Base-by-base conservation (phyloP, 148 eudicot genomes). In the Drosera capensis region DNA sequence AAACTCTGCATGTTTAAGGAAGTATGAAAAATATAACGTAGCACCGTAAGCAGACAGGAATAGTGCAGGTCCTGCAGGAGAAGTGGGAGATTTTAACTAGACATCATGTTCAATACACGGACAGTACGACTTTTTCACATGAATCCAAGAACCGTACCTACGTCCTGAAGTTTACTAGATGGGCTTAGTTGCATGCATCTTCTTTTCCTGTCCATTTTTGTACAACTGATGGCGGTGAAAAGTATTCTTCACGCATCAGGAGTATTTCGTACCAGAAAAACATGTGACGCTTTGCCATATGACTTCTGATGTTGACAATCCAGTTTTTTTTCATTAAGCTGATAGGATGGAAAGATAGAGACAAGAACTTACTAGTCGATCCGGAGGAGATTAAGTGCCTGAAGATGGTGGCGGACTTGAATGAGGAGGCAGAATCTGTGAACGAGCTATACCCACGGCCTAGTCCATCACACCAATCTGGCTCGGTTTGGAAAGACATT, bases 321-420 rank as follows among this genome's bases (percentile, higher is more conserved):
- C 7, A 40, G 4, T 52, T 50, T 16, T 65, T 29, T 20, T 20
- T 57, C 56, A 30, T 72, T 55, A 71, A 92, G 99, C 49, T 92
- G 80, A 92, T 92, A 79, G 99, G 94, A 69, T 85, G 95, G 95
- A 92, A 92, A 51, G 99, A 92, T 54, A 92, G 70, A 66, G 99
- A 85, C 61, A 85, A 69, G 71, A 85, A 70, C 22, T 63, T 92
- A 57, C 72, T 85, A 46, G 86, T 92, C 23, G 99, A 92, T 56
- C 95, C 94, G 56, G 94, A 92, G 51, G 99, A 92, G 58, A 78
- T 92, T 68, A 65, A 64, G 43, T 60, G 72, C 51, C 35, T 92
- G 63, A 74, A 85, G 55, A 58, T 60, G 57, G 56, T 85, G 25
- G 75, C 70, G 19, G 68, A 65, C 55, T 63, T 81, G 60, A 81